phyloP scores from a whole-genome alignment of 169 alveolate genomes.

The Cryptosporidium tyzzeri region DNA sequence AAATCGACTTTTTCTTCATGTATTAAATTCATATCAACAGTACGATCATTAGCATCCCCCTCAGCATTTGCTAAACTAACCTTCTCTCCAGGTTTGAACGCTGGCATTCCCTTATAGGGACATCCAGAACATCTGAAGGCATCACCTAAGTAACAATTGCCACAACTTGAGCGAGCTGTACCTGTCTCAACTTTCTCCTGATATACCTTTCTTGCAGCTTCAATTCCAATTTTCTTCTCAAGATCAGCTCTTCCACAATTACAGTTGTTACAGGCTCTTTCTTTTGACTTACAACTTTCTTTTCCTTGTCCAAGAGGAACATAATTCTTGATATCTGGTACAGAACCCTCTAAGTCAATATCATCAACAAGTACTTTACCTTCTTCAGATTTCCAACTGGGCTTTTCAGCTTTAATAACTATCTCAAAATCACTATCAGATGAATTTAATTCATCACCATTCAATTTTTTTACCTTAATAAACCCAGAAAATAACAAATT shows the following conservation, averaged over 20 bases:
- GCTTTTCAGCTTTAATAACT: constrained; percentile 17
- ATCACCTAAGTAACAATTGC: constrained; percentile 94
- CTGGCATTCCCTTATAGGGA: constrained; percentile 94
- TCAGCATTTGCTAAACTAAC: constrained; percentile 74
- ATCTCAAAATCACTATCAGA: not conserved
- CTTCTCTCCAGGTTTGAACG: constrained; percentile 94
- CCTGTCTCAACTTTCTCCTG: constrained; percentile 84
- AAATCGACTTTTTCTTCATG: constrained; percentile 12
- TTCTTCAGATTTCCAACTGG: constrained; percentile 50
- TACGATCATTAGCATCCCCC: not conserved
- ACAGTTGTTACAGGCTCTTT: constrained; percentile 94
- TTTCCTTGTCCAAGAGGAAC: constrained; percentile 75
- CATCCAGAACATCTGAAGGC: constrained; percentile 96
- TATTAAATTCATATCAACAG: constrained; percentile 6
- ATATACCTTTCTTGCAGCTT: constrained; percentile 81
- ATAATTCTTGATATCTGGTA: constrained; percentile 48
- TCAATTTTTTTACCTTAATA: constrained; percentile 28
- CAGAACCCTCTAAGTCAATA: constrained; percentile 41
- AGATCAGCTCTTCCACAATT: constrained; percentile 93
- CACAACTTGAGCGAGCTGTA: constrained; percentile 88
- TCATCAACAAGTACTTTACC: constrained; percentile 43
- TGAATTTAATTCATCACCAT: not conserved
- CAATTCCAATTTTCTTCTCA: constrained; percentile 84
- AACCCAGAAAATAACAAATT: constrained; percentile 61
- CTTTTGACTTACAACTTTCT: constrained; percentile 89